Percentiles rank a stretch among this genome's conserved stretches.
These are phyloP conservation scores for Turnera subulata DNA, from an alignment of 345 rosid genomes.

Conservation along the genomic window DNA sequence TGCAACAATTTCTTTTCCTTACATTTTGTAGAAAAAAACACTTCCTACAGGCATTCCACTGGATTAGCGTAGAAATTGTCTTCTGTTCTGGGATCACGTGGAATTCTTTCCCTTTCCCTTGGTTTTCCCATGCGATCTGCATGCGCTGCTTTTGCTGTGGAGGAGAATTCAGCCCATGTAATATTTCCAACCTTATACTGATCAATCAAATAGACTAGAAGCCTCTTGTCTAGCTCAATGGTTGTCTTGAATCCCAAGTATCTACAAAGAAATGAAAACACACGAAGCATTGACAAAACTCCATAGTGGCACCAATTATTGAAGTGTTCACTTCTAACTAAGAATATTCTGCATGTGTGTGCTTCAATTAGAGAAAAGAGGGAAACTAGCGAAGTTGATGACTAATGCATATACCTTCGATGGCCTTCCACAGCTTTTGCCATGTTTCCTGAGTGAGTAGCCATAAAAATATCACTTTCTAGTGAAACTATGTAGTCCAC, in stretches of 20 bases:
- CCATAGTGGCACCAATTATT: neutral
- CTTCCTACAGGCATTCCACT: conserved; percentile 42
- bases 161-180: conserved; percentile 34
- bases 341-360: too few species aligned
- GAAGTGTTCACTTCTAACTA: too few species aligned
- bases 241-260: conserved; percentile 35
- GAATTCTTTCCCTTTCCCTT: conserved; percentile 20
- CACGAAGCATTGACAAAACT: neutral
- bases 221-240: conserved; percentile 26
- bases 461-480: conserved; percentile 9
- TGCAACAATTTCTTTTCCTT: too few species aligned
- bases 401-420: neutral
- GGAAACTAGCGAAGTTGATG: too few species aligned
- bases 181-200: conserved; percentile 22
- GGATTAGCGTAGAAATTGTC: conserved; percentile 51
- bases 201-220: conserved; percentile 29
- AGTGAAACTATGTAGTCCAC: conserved; percentile 9
- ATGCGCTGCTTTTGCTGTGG: conserved; percentile 26
- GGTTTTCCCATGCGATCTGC: conserved; percentile 30
- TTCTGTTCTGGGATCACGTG: conserved; percentile 41
- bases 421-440: conserved; percentile 11
- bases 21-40: too few species aligned
- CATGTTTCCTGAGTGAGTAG: conserved; percentile 6
- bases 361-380: too few species aligned
- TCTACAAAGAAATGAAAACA: conserved; percentile 12